Percentiles rank a stretch among this genome's conserved stretches.
These are phyloP conservation scores for Wickerhamiella australiensis DNA, from an alignment of 805 yeast species.

Conservation along the genomic window DNA sequence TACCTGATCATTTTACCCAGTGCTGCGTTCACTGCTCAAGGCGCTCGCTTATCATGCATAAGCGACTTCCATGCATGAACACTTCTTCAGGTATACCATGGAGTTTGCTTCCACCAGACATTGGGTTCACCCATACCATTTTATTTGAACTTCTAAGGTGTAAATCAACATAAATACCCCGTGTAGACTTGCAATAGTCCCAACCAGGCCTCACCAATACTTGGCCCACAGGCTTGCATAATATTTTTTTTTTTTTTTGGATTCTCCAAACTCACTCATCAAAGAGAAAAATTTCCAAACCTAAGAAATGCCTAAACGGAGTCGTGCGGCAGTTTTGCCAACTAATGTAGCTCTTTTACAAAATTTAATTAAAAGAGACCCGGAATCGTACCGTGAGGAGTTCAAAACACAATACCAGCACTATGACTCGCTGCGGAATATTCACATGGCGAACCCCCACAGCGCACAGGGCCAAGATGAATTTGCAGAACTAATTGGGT, in stretches of 20 bases:
- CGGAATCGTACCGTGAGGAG: slow-evolving; percentile 87
- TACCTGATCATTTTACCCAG: no score
- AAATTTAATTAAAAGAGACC: slow-evolving; percentile 86
- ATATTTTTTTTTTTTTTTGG: not conserved
- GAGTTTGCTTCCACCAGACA: no score
- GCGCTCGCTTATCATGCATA: not conserved
- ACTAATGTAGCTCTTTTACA: slow-evolving; percentile 84
- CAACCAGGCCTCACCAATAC: no score
- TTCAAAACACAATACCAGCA: slow-evolving; percentile 86
- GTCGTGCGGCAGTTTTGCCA: slow-evolving; percentile 88
- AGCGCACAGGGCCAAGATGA: slow-evolving; percentile 48
- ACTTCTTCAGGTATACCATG: no score
- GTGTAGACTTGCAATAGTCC: no score
- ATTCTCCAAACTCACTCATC: not conserved
- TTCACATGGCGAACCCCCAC: slow-evolving; percentile 62
- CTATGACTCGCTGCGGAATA: slow-evolving; percentile 80
- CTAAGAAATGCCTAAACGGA: slow-evolving; percentile 61
- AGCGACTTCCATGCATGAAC: not conserved
- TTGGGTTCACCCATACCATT: no score
- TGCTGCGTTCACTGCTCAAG: not conserved
- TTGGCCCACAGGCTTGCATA: no score
- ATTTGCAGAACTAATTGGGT: slow-evolving; percentile 75
- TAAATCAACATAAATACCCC: no score
- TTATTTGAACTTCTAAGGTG: no score
- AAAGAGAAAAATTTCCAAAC: slow-evolving; percentile 3